Evolutionary conservation across 2,329 filamentous ascomycete species (phyloP).

Genomic region (Colletotrichum sp.): DNA sequence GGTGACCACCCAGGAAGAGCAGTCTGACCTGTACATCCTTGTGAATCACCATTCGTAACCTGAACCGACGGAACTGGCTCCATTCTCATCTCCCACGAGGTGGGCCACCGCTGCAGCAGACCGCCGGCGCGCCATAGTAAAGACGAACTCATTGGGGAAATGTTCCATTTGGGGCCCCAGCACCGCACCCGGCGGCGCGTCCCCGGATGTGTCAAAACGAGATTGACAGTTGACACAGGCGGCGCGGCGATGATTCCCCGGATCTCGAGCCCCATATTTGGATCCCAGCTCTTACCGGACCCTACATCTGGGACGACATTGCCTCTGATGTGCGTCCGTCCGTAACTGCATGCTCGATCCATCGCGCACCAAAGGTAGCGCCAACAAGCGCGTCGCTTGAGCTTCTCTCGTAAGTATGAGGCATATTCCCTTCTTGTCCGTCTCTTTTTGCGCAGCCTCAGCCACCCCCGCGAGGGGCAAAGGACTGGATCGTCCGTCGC

Average conservation of each 20-base stretch:
- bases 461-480: not conserved
- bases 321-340: not conserved
- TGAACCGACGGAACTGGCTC: not conserved
- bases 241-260: slow-evolving; percentile 9
- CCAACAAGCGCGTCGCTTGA: not conserved
- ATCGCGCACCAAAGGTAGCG: not conserved
- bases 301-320: not conserved
- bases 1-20: slow-evolving; percentile 1
- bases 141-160: not conserved
- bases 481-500: not conserved
- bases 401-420: not conserved
- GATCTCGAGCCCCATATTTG: not conserved
- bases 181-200: not conserved
- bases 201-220: not conserved
- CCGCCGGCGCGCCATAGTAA: not conserved
- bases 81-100: not conserved
- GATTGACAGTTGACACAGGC: slow-evolving; percentile 1
- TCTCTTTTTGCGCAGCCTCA: not conserved
- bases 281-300: not conserved
- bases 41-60: not conserved
- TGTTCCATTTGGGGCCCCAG: not conserved
- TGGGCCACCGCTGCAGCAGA: not conserved
- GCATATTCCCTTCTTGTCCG: not conserved
- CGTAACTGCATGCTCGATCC: not conserved
- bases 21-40: not conserved